Evolutionary conservation across 176 grass and related monocot species (phyloP).

Genomic region (Aegilops tauschii): DNA sequence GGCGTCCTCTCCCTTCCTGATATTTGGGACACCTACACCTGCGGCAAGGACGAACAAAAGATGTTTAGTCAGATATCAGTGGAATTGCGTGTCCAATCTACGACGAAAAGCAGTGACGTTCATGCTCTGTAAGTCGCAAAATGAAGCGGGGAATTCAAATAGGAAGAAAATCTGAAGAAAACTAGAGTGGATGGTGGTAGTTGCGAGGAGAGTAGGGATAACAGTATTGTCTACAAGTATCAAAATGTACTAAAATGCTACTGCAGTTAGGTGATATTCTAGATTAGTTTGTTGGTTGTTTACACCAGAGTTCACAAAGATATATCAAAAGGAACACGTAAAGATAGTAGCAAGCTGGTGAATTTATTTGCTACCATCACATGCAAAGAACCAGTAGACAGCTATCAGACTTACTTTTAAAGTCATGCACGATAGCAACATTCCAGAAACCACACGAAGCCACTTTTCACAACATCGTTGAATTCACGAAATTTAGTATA

Average conservation of each 20-base stretch:
- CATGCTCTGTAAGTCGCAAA: background rate
- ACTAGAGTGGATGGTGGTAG: background rate
- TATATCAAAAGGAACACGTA: background rate
- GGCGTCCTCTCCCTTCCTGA: constrained; percentile 15
- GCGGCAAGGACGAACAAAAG: background rate
- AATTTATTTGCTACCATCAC: constrained; percentile 24
- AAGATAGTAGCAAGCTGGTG: background rate
- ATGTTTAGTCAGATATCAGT: background rate
- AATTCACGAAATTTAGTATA: background rate
- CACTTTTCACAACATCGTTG: background rate
- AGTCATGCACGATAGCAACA: constrained; percentile 38
- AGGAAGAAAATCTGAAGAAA: background rate
- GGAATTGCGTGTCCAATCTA: background rate
- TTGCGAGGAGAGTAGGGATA: background rate
- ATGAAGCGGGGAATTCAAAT: background rate
- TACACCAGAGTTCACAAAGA: background rate
- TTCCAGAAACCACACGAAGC: constrained; percentile 43
- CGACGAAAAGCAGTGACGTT: background rate
- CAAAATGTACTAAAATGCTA: background rate
- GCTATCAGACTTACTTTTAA: constrained; percentile 27
- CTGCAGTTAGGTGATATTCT: background rate
- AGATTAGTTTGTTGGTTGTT: background rate
- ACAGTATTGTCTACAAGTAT: background rate
- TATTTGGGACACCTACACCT: background rate
- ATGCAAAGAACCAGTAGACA: constrained; percentile 23